Evolutionary conservation across 2,329 filamentous ascomycete species (phyloP), one percentile per base, ranked within the genome.

Genomic region (Epichloe hybrida): DNA sequence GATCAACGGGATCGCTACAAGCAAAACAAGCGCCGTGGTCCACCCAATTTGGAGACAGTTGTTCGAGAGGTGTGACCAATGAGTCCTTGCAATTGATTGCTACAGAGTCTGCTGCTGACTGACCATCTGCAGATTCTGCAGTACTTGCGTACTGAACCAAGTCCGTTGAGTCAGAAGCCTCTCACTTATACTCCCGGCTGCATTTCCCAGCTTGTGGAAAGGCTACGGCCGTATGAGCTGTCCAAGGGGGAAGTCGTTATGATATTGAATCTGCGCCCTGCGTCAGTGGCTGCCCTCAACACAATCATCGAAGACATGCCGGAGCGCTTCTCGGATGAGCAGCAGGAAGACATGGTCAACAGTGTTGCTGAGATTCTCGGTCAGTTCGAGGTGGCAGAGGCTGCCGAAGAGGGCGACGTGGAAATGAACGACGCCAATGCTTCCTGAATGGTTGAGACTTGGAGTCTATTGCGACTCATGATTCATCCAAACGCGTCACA

Each of bases 211-310:
- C 73, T 86, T 40, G 68, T 85, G 40, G 66, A 76, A 58, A 70
- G 68, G 23, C 67, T 86, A 47, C 72, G 73, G 11, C 70, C 69
- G 1, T 83, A 75, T 63, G 72, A 79, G 44, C 72, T 86, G 50
- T 77, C 78, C 65, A 86, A 86, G 69, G 79, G 79, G 79, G 83
- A 86, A 64, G 67, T 83, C 50, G 68, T 86, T 59, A 83, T 84
- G 77, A 76, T 86, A 46, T 63, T 85, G 57, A 86, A 86, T 61
- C 66, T 83, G 42, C 74, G 82, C 11, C 83, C 83, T 0, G 70
- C 72, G 21, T 76, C 72, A 31, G 69, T 73, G 34, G 74, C 75
- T 4, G 73, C 75, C 44, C 69, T 86, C 56, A 81, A 81, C 59
- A 77, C 77, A 15, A 71, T 84, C 47, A 70, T 86, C 36, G 81